phyloP scores from a whole-genome alignment of 2,329 filamentous ascomycete species.

The Raffaelea arxii region DNA sequence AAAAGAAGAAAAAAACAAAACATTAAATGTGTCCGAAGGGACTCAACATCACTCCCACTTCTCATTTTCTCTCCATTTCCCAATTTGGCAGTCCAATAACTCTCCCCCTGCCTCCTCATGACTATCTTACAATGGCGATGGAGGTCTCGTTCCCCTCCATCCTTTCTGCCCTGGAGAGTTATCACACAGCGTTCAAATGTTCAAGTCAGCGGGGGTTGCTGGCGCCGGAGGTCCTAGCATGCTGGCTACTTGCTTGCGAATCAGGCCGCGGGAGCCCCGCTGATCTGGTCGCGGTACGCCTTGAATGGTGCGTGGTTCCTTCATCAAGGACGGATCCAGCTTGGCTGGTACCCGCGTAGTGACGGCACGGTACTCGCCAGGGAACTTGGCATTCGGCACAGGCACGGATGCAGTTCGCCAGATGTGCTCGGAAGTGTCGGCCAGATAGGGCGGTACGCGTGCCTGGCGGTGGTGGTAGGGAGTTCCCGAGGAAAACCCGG shows the following conservation, averaged over 20 bases:
- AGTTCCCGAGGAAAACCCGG: conserved; percentile 25
- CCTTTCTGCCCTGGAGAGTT: too few species aligned
- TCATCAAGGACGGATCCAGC: conserved; percentile 79
- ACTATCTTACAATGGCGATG: conserved; percentile 2
- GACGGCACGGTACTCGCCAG: conserved; percentile 51
- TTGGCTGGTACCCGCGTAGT: conserved; percentile 65
- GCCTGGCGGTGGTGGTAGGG: conserved; percentile 11
- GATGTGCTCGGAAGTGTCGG: conserved; percentile 66
- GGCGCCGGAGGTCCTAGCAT: conserved; percentile 20
- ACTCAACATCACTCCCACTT: too few species aligned
- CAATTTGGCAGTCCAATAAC: neutral
- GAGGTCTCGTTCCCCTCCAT: too few species aligned
- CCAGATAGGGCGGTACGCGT: conserved; percentile 51
- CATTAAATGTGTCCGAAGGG: too few species aligned
- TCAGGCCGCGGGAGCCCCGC: conserved; percentile 36
- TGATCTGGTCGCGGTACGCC: conserved; percentile 62
- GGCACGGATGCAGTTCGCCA: conserved; percentile 62
- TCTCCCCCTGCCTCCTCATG: neutral
- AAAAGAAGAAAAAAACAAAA: neutral
- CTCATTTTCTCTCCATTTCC: too few species aligned
- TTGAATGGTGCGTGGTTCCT: conserved; percentile 81
- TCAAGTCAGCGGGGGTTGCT: neutral
- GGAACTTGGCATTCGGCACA: conserved; percentile 50
- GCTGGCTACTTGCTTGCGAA: conserved; percentile 44
- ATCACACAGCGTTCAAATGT: too few species aligned